phyloP scores from a whole-genome alignment of 2,329 filamentous ascomycete species.

The Scytalidium lignicola region DNA sequence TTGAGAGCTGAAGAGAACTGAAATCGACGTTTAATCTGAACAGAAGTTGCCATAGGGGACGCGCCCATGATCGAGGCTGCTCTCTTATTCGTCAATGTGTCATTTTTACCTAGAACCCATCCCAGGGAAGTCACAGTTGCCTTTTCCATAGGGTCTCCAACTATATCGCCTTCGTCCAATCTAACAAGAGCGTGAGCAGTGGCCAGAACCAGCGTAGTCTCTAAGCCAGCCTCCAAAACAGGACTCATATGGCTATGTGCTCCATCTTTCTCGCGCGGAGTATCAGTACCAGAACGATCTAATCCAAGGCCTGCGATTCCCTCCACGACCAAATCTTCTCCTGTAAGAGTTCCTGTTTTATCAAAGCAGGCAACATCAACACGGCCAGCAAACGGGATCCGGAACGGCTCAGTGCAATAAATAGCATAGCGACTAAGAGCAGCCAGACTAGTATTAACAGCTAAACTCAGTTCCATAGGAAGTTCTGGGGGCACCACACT shows the following conservation, averaged over 20 bases:
- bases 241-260: conserved; percentile 75
- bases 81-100: conserved; percentile 69
- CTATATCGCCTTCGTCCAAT: conserved; percentile 92
- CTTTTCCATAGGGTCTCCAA: conserved; percentile 99
- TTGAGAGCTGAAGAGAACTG: conserved; percentile 97
- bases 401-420: conserved; percentile 98
- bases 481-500: conserved; percentile 97
- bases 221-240: conserved; percentile 64
- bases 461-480: conserved; percentile 95
- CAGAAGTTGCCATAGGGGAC: conserved; percentile 48
- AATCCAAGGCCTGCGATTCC: conserved; percentile 87
- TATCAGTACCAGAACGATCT: conserved; percentile 59
- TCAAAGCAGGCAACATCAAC: conserved; percentile 98
- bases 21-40: conserved; percentile 94
- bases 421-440: conserved; percentile 94
- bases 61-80: conserved; percentile 38
- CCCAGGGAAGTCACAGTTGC: conserved; percentile 84
- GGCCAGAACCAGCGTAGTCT: conserved; percentile 89
- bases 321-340: conserved; percentile 94
- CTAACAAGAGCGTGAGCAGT: conserved; percentile 95
- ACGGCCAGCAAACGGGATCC: conserved; percentile 91
- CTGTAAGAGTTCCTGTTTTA: conserved; percentile 95
- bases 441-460: conserved; percentile 95
- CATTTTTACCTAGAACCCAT: conserved; percentile 88
- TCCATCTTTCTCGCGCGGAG: conserved; percentile 67